phyloP scores from a whole-genome alignment of 2,329 filamentous ascomycete genomes.

The Ophiostoma ulmi region DNA sequence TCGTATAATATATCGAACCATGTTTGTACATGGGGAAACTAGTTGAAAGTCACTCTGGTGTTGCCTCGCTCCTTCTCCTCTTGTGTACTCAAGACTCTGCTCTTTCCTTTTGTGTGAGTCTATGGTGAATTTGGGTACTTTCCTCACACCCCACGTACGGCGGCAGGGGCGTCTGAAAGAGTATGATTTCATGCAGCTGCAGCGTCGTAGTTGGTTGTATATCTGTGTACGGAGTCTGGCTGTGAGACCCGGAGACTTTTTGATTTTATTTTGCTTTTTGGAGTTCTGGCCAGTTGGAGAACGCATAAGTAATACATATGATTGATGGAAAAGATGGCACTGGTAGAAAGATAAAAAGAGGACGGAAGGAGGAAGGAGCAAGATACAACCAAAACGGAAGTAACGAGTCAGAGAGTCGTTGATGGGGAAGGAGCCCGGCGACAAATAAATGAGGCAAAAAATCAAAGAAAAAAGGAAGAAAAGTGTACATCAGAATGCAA shows the following conservation, averaged over 20 bases:
- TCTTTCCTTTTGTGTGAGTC: neutral
- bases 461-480: neutral
- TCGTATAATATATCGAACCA: neutral
- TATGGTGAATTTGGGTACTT: neutral
- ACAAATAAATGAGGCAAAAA: neutral
- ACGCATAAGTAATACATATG: neutral
- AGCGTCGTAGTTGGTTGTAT: slow-evolving; percentile 21
- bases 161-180: slow-evolving; percentile 23
- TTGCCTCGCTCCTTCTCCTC: no score
- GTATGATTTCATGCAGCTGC: slow-evolving; percentile 20
- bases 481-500: neutral
- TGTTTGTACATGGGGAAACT: neutral
- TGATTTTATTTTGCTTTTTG: neutral
- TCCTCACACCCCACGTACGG: slow-evolving; percentile 23
- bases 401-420: neutral
- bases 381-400: neutral
- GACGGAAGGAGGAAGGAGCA: neutral
- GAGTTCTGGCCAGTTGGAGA: slow-evolving; percentile 1
- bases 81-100: neutral
- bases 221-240: neutral
- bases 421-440: neutral
- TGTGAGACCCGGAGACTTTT: neutral
- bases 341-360: neutral
- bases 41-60: neutral
- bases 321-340: neutral